Percentiles rank a stretch among this genome's conserved stretches.
These are phyloP conservation scores for Tremella fuciformis DNA, from an alignment of 768 basidiomycete genomes.

Conservation along the genomic window DNA sequence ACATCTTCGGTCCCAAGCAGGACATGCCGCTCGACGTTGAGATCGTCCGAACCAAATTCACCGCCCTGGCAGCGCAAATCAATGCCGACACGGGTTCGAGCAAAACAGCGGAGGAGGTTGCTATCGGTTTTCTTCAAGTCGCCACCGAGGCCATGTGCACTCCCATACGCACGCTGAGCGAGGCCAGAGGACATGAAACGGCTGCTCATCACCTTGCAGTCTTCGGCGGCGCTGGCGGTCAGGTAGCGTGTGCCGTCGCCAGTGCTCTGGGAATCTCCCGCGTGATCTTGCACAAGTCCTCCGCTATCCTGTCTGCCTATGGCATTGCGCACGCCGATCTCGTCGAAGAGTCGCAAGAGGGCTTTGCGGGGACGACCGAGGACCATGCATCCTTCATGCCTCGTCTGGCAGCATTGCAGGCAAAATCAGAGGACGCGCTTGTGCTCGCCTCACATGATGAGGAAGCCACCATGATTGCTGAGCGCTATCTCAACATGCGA, in stretches of 20 bases:
- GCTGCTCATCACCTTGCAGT: constrained; percentile 59
- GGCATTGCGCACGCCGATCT: constrained; percentile 64
- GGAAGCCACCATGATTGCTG: constrained; percentile 55
- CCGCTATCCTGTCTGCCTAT: constrained; percentile 88
- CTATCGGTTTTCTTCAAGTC: constrained; percentile 78
- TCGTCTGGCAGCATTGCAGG: neutral
- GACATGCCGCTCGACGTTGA: constrained; percentile 75
- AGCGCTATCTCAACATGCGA: constrained; percentile 58
- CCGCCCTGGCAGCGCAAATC: constrained; percentile 65
- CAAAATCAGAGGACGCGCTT: no score
- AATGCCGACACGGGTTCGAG: constrained; percentile 61
- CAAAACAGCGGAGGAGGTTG: constrained; percentile 74
- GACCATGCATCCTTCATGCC: constrained; percentile 44
- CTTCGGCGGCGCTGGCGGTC: constrained; percentile 52
- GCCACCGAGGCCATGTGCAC: constrained; percentile 96
- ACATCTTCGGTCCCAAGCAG: constrained; percentile 87
- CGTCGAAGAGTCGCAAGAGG: constrained; percentile 11
- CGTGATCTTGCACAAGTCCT: constrained; percentile 47
- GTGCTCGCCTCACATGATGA: no score
- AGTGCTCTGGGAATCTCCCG: constrained; percentile 14
- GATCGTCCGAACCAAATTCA: constrained; percentile 67
- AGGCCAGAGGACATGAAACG: constrained; percentile 80
- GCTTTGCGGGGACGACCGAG: neutral
- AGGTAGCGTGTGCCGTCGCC: constrained; percentile 45
- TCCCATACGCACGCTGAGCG: constrained; percentile 86